Percentiles rank a stretch among this genome's conserved stretches.
These are phyloP conservation scores for Mucuna pruriens DNA, from an alignment of 306 rosid genomes.

Conservation along the genomic window DNA sequence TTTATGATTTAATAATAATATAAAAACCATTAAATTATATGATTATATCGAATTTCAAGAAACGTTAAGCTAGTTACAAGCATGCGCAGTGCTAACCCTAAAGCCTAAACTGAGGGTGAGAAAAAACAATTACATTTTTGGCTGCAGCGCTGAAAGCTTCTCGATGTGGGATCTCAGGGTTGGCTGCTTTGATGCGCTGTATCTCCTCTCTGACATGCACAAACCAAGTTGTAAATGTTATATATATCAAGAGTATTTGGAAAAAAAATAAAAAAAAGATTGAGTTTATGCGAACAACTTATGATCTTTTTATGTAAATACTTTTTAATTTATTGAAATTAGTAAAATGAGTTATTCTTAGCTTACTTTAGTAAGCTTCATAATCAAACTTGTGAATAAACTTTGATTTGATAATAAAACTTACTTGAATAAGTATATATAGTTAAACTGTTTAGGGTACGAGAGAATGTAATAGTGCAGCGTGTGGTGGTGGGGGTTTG, in stretches of 20 bases:
- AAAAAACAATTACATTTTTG: slow-evolving; percentile 59
- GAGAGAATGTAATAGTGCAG: background rate
- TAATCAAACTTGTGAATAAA: background rate
- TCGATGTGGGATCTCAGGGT: slow-evolving; percentile 95
- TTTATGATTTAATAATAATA: too few species aligned
- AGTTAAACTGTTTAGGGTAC: background rate
- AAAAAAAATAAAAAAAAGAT: background rate
- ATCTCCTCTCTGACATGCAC: slow-evolving; percentile 80
- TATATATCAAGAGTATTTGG: background rate
- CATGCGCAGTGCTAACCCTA: background rate
- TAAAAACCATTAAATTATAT: too few species aligned
- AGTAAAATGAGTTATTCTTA: background rate
- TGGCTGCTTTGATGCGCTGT: slow-evolving; percentile 92
- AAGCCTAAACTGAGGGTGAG: background rate
- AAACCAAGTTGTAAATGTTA: background rate
- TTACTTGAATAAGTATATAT: background rate
- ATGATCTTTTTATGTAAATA: background rate
- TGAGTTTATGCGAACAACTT: background rate
- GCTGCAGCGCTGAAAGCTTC: slow-evolving; percentile 99
- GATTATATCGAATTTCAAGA: too few species aligned
- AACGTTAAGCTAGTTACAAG: background rate
- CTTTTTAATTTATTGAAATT: background rate
- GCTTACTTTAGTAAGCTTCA: background rate
- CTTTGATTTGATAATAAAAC: background rate
- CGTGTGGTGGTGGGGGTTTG: background rate